Conservation (phyloP, 2,329 filamentous ascomycete species). For the Pyricularia sp. region DNA sequence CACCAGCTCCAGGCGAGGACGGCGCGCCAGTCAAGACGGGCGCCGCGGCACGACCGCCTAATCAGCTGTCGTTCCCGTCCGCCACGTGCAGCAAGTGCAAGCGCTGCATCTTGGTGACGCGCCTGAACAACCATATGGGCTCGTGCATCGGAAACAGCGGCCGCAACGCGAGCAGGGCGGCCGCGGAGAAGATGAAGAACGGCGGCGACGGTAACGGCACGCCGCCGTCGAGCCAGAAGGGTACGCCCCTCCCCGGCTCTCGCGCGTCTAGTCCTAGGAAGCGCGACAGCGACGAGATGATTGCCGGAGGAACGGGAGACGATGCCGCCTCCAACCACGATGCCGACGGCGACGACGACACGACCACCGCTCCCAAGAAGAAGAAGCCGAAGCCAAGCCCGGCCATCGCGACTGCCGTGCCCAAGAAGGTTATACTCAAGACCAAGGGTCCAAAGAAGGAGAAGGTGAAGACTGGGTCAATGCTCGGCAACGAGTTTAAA, state of each 20-base stretch:
- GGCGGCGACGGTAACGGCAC: constrained; percentile 36
- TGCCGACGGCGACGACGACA: constrained; percentile 39
- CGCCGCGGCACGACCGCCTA: constrained; percentile 42
- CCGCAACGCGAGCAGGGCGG: constrained; percentile 47
- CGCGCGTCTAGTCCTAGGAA: constrained; percentile 43
- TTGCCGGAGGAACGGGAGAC: constrained; percentile 24
- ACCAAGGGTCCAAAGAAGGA: constrained; percentile 41
- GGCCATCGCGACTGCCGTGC: constrained; percentile 13
- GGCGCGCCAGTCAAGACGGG: constrained; percentile 14
- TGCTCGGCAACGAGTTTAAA: constrained; percentile 35
- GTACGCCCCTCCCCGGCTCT: constrained; percentile 43
- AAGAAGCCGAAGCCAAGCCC: constrained; percentile 42
- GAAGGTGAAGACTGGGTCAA: constrained; percentile 37
- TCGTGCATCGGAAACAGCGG: constrained; percentile 55
- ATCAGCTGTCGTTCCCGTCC: constrained; percentile 51
- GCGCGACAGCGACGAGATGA: constrained; percentile 39
- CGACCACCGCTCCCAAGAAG: constrained; percentile 36
- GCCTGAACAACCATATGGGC: constrained; percentile 56
- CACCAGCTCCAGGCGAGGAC: constrained; percentile 18
- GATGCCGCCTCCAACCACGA: constrained; percentile 31
- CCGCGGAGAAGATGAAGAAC: constrained; percentile 50
- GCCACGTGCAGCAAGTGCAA: constrained; percentile 57
- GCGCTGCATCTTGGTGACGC: constrained; percentile 50
- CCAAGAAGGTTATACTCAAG: constrained; percentile 45
- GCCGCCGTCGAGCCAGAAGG: constrained; percentile 49